phyloP scores from a whole-genome alignment of 306 rosid genomes.

The Malus orientalis region DNA sequence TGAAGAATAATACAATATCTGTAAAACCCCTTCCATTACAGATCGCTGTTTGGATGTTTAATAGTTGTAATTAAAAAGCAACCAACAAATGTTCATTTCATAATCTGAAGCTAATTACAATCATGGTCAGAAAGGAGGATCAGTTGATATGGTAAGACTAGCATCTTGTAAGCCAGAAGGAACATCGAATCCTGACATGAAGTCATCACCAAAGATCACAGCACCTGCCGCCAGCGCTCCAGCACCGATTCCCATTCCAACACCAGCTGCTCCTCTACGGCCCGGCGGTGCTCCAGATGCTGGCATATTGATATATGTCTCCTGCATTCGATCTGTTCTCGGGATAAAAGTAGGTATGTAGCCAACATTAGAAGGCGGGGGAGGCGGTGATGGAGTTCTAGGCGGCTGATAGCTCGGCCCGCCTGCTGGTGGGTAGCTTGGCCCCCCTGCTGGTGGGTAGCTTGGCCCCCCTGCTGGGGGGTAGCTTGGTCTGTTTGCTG shows the following conservation, averaged over 20 bases:
- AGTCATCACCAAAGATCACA: slow-evolving; percentile 75
- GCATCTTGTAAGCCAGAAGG: slow-evolving; percentile 41
- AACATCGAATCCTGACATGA: slow-evolving; percentile 60
- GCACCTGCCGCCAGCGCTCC: slow-evolving; percentile 88
- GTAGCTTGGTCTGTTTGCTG: slow-evolving; percentile 33
- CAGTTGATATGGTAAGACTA: slow-evolving; percentile 22
- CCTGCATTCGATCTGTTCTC: slow-evolving; percentile 26
- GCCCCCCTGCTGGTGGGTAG: slow-evolving; percentile 28
- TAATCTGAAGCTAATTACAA: slow-evolving; percentile 8
- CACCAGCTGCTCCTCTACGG: slow-evolving; percentile 30
- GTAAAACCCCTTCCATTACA: background rate
- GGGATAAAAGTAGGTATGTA: slow-evolving; percentile 51
- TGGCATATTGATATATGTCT: slow-evolving; percentile 38
- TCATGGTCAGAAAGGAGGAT: slow-evolving; percentile 41
- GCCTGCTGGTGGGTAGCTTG: slow-evolving; percentile 30
- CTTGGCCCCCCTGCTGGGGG: slow-evolving; percentile 27
- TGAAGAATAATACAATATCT: background rate
- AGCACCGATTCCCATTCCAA: slow-evolving; percentile 60
- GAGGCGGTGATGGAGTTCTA: slow-evolving; percentile 49
- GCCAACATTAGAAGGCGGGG: slow-evolving; percentile 52
- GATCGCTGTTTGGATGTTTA: background rate
- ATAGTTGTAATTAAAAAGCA: background rate
- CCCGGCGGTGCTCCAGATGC: slow-evolving; percentile 29
- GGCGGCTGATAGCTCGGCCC: slow-evolving; percentile 39
- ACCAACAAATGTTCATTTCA: background rate